Evolutionary conservation across 768 basidiomycete genomes (phyloP).

Genomic region (Arthromyces matolae): DNA sequence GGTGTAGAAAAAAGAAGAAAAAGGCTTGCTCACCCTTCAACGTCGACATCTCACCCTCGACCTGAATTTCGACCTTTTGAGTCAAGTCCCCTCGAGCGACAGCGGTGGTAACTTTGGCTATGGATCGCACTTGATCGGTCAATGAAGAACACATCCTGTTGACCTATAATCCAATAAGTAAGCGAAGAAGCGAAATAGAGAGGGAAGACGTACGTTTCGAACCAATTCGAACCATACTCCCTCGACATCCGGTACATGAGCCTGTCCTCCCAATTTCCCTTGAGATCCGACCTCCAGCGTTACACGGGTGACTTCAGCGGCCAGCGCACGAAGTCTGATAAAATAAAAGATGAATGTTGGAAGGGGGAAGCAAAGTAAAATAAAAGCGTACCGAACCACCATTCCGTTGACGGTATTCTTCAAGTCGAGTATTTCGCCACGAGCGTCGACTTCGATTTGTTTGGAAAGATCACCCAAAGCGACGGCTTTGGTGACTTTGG

Average conservation of each 20-base stretch:
- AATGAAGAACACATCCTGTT: conserved; percentile 79
- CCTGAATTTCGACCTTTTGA: conserved; percentile 89
- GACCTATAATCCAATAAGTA: conserved; percentile 36
- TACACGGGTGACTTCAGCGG: conserved; percentile 81
- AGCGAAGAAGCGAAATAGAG: background rate
- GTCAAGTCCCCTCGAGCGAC: conserved; percentile 90
- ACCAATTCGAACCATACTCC: conserved; percentile 90
- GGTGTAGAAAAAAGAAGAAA: background rate
- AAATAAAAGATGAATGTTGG: conserved; percentile 24
- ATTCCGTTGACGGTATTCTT: conserved; percentile 63
- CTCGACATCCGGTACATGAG: conserved; percentile 83
- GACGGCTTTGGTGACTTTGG: conserved; percentile 91
- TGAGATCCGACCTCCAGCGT: conserved; percentile 85
- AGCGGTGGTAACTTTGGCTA: conserved; percentile 82
- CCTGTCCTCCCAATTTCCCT: conserved; percentile 87
- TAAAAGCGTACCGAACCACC: conserved; percentile 40
- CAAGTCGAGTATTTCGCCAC: conserved; percentile 86
- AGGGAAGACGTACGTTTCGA: conserved; percentile 51
- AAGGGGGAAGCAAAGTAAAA: conserved; percentile 23
- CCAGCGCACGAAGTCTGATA: conserved; percentile 53
- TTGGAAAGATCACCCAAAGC: conserved; percentile 86
- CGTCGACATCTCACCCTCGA: conserved; percentile 82
- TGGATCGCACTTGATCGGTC: conserved; percentile 79
- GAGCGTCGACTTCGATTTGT: conserved; percentile 88
- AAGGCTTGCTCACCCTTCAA: conserved; percentile 55